Evolutionary conservation across 768 basidiomycete genomes (phyloP).

Genomic region (Suillus decipiens): DNA sequence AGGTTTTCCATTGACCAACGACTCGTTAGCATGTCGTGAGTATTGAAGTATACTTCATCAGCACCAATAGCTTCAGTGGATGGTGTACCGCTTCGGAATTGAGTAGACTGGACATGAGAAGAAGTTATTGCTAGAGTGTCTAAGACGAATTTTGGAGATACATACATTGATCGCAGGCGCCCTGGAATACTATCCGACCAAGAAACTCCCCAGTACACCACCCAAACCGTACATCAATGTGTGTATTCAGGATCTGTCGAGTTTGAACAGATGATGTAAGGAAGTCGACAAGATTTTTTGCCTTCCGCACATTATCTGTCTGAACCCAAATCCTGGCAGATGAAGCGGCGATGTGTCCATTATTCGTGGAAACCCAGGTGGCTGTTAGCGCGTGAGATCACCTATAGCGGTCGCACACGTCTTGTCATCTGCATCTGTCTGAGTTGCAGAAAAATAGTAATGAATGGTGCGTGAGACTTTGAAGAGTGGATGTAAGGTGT

Average conservation of each 20-base stretch:
- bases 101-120: no score
- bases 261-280: background rate
- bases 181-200: no score
- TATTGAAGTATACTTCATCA: no score
- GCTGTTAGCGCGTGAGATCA: background rate
- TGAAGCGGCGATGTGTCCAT: background rate
- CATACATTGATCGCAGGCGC: no score
- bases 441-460: background rate
- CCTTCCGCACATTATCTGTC: background rate
- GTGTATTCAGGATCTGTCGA: background rate
- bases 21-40: no score
- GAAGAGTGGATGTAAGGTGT: background rate
- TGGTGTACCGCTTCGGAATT: no score
- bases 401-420: background rate
- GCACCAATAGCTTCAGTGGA: no score
- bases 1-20: no score
- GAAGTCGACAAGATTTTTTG: background rate
- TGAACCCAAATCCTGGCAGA: background rate
- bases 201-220: no score
- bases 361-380: background rate
- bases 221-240: no score
- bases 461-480: background rate
- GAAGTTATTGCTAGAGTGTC: no score
- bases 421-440: background rate
- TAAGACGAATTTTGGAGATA: no score